phyloP scores from a whole-genome alignment of 805 yeast genomes.

The Myxozyma melibiosi region DNA sequence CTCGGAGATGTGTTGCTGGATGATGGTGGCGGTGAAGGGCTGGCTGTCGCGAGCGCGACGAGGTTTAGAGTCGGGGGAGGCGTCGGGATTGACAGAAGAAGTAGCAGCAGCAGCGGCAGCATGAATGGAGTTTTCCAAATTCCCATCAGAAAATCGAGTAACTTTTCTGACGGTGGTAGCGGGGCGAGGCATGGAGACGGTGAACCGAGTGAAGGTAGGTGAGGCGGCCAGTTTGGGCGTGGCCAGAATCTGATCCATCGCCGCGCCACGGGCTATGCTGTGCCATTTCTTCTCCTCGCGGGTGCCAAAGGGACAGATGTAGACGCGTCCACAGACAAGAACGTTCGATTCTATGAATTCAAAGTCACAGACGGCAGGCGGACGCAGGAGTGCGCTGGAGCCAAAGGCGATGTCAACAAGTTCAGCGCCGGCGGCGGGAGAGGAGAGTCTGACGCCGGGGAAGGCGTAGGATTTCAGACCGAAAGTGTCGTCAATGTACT shows the following conservation, averaged over 20 bases:
- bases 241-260: conserved; percentile 23
- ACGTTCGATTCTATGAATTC: conserved; percentile 13
- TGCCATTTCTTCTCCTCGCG: conserved; percentile 32
- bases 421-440: background rate
- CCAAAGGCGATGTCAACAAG: conserved; percentile 14
- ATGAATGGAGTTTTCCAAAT: no score
- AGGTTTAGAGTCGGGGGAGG: no score
- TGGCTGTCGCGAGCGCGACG: no score
- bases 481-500: conserved; percentile 6
- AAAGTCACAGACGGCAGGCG: conserved; percentile 21
- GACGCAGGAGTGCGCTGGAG: conserved; percentile 9
- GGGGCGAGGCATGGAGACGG: background rate
- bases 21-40: no score
- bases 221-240: background rate
- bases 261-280: conserved; percentile 27
- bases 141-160: no score
- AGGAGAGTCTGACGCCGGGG: conserved; percentile 24
- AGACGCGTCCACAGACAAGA: conserved; percentile 10
- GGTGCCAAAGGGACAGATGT: conserved; percentile 19
- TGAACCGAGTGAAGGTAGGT: conserved; percentile 4
- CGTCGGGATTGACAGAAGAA: no score
- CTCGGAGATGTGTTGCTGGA: no score
- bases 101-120: no score
- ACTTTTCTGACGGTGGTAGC: no score
- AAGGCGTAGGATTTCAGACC: conserved; percentile 21